Evolutionary conservation across 2,329 filamentous ascomycete species (phyloP).

Genomic region (Pseudopithomyces chartarum): DNA sequence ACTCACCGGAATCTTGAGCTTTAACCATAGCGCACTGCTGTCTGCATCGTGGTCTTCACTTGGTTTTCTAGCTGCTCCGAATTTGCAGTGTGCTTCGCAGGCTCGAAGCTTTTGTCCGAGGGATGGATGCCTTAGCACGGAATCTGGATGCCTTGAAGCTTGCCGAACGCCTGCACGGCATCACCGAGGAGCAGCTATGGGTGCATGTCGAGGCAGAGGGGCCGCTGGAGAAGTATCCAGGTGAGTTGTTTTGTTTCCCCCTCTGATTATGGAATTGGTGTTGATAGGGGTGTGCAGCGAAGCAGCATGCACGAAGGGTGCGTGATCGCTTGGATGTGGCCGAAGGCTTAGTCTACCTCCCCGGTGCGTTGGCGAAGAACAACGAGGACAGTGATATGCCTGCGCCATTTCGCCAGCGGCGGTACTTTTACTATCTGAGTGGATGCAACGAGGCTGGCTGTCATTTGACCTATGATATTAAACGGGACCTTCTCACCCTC

Average conservation of each 20-base stretch:
- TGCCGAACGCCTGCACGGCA: conserved; percentile 29
- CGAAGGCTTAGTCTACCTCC: conserved; percentile 60
- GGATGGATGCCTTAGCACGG: conserved; percentile 19
- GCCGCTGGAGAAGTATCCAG: conserved; percentile 47
- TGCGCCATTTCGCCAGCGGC: conserved; percentile 61
- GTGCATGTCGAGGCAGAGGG: conserved; percentile 40
- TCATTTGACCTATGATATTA: conserved; percentile 62
- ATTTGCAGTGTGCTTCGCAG: conserved; percentile 12
- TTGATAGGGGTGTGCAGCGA: conserved; percentile 32
- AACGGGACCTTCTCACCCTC: conserved; percentile 67
- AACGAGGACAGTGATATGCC: conserved; percentile 65
- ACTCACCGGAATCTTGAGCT: conserved; percentile 10
- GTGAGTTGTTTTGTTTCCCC: conserved; percentile 21
- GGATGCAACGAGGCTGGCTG: conserved; percentile 59
- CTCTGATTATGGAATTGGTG: conserved; percentile 2
- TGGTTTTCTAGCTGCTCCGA: not conserved
- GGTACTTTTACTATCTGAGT: conserved; percentile 67
- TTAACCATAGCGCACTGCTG: conserved; percentile 8
- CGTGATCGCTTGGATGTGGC: conserved; percentile 40
- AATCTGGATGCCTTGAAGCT: conserved; percentile 33
- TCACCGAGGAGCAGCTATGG: conserved; percentile 39
- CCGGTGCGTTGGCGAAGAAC: conserved; percentile 55
- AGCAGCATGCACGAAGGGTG: conserved; percentile 47
- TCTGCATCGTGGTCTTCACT: not conserved
- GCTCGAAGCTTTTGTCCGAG: conserved; percentile 3